These are phyloP conservation scores for Rauvolfia tetraphylla DNA, from an alignment of 257 asterid species.

Conservation along the genomic window DNA sequence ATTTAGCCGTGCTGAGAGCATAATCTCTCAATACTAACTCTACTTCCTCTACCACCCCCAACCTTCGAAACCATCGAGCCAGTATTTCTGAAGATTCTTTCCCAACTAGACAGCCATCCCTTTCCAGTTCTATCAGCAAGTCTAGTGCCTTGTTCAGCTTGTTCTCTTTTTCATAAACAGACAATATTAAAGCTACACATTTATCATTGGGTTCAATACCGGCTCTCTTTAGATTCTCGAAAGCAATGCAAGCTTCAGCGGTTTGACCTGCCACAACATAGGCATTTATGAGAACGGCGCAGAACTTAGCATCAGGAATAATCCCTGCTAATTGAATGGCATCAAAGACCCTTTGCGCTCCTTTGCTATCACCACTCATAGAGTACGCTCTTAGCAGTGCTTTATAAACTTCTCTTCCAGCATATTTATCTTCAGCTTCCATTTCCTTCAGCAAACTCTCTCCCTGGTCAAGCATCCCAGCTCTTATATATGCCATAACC, in stretches of 20 bases:
- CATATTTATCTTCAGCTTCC: constrained; percentile 61
- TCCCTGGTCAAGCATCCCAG: constrained; percentile 47
- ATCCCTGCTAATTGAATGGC: constrained; percentile 74
- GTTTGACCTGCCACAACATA: constrained; percentile 54
- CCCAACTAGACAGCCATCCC: constrained; percentile 40
- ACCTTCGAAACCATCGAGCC: constrained; percentile 60
- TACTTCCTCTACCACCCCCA: constrained; percentile 77
- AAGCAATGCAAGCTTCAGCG: constrained; percentile 59
- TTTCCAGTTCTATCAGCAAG: constrained; percentile 59
- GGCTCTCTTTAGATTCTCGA: constrained; percentile 58
- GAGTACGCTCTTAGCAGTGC: constrained; percentile 85
- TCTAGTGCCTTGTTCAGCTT: constrained; percentile 62
- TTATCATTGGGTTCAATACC: constrained; percentile 72
- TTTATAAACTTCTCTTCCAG: constrained; percentile 82
- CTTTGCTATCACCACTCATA: constrained; percentile 59
- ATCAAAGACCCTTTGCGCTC: constrained; percentile 75
- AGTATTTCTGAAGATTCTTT: constrained; percentile 65
- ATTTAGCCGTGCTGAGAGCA: constrained; percentile 14
- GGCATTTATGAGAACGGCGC: constrained; percentile 84
- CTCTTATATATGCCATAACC: constrained; percentile 85
- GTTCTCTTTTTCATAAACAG: constrained; percentile 60
- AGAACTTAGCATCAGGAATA: constrained; percentile 63
- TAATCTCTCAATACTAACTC: constrained; percentile 65
- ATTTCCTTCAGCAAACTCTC: constrained; percentile 63
- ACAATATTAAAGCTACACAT: constrained; percentile 60